Evolutionary conservation across 2,329 filamentous ascomycete species (phyloP), one percentile per base, ranked within the genome.

Genomic region (Mycosphaerelloides madeirae): DNA sequence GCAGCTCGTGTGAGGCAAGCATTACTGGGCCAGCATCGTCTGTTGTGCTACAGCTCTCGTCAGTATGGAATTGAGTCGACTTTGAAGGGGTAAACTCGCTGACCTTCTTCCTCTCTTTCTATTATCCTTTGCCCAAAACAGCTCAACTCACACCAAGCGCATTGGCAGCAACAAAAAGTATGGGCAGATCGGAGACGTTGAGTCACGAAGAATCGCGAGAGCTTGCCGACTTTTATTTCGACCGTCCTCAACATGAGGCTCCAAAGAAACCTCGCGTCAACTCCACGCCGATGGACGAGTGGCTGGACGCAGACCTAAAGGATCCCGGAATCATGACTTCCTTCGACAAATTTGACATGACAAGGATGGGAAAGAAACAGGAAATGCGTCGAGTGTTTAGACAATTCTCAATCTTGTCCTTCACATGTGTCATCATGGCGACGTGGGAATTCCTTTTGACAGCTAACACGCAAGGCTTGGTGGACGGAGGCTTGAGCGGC

Each of bases 391-490:
- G 74, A 44, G 73, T 73, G 47, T 77, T 76, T 46, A 62, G 67
- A 3, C 71, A 72, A 49, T 53, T 74, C 37, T 70, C 71, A 1
- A 73, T 73, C 9, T 56, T 77, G n/a, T 71, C 71, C 1, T 76
- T 77, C 42, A 70, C 69, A 16, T 72, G 71, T 44, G 70, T 73
- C 8, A 66, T 74, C 31, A 69, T 76, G 57, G 71, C 69, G 32
- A 76, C 75, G 0, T 78, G 75, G 75, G 75, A 79, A 52, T 68
- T 68, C 13, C 60, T 69, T 3, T 55, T 75, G 3, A 63, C 65
- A 54, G 68, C 51, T 3, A 58, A 57, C 34, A 54, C 46, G 4
- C 55, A 57, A 42, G 50, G 47, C 3, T 33, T 53, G 32, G 50
- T 53, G 5, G 44, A 47, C 35, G 50, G 50, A 8, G 50, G 50